Evolutionary conservation across 331 rosid genomes (phyloP).

Genomic region (Phaseolus coccineus): DNA sequence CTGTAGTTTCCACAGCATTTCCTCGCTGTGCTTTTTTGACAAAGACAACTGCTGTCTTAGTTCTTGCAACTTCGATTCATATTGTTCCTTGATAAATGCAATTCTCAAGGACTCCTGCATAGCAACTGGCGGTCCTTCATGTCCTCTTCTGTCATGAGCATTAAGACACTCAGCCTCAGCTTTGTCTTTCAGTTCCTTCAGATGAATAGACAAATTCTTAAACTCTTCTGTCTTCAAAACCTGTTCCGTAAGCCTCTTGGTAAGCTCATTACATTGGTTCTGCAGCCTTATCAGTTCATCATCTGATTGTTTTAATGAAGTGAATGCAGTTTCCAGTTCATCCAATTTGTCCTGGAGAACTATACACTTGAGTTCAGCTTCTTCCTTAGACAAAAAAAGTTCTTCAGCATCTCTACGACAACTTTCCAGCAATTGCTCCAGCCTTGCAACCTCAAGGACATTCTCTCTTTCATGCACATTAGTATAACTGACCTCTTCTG

Average conservation of each 20-base stretch:
- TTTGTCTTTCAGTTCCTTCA: constrained; percentile 95
- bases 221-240: constrained; percentile 89
- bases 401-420: constrained; percentile 66
- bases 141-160: constrained; percentile 75
- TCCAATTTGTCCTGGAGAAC: constrained; percentile 71
- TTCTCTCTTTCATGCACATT: constrained; percentile 45
- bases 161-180: constrained; percentile 78
- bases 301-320: constrained; percentile 62
- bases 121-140: constrained; percentile 72
- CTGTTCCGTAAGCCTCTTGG: constrained; percentile 85
- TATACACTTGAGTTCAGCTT: constrained; percentile 72
- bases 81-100: constrained; percentile 96
- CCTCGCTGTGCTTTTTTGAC: constrained; percentile 86
- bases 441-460: constrained; percentile 67
- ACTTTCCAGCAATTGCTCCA: constrained; percentile 64
- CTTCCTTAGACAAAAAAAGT: constrained; percentile 75
- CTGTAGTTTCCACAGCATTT: constrained; percentile 94
- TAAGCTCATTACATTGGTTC: constrained; percentile 67
- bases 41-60: constrained; percentile 79
- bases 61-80: constrained; percentile 94
- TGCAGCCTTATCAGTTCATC: constrained; percentile 64
- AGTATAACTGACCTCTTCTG: constrained; percentile 51
- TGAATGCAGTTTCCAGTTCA: constrained; percentile 63
- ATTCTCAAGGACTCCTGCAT: constrained; percentile 95
- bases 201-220: constrained; percentile 88